phyloP scores from a whole-genome alignment of 2,329 filamentous ascomycete species.

The Paracorniculantispora psalliotae region DNA sequence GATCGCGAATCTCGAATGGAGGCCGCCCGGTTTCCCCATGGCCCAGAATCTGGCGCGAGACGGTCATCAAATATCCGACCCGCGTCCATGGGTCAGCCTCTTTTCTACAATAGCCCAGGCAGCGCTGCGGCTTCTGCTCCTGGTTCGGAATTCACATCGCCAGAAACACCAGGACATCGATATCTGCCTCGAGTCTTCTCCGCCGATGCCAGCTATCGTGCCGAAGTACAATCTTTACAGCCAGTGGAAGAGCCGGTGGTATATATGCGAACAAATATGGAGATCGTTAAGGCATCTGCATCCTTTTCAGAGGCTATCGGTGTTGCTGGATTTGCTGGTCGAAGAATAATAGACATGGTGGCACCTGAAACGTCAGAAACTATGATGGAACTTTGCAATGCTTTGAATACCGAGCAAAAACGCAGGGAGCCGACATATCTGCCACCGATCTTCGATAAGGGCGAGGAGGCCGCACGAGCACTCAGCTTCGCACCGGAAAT shows the following conservation, averaged over 20 bases:
- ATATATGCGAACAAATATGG: conserved; percentile 54
- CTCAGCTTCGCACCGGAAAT: conserved; percentile 52
- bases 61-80: conserved; percentile 49
- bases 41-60: conserved; percentile 41
- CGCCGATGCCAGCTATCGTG: background rate
- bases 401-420: conserved; percentile 53
- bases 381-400: conserved; percentile 43
- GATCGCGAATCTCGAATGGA: conserved; percentile 60
- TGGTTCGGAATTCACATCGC: background rate
- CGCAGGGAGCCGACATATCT: conserved; percentile 58
- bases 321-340: conserved; percentile 37
- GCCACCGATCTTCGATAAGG: conserved; percentile 56
- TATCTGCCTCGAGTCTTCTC: conserved; percentile 39
- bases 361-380: conserved; percentile 47
- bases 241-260: conserved; percentile 45
- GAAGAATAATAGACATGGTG: conserved; percentile 52
- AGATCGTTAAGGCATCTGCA: conserved; percentile 51
- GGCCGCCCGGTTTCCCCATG: conserved; percentile 40
- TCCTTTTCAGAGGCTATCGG: conserved; percentile 54
- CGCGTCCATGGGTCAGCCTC: conserved; percentile 1
- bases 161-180: background rate
- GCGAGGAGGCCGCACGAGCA: conserved; percentile 49
- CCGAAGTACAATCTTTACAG: background rate
- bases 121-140: background rate
- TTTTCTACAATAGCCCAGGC: background rate